A percentile compares a stretch with the other conserved stretches of the same genome.
phyloP scores from a whole-genome alignment of 192 early-diverging fungal species.

The Gigaspora rosea region DNA sequence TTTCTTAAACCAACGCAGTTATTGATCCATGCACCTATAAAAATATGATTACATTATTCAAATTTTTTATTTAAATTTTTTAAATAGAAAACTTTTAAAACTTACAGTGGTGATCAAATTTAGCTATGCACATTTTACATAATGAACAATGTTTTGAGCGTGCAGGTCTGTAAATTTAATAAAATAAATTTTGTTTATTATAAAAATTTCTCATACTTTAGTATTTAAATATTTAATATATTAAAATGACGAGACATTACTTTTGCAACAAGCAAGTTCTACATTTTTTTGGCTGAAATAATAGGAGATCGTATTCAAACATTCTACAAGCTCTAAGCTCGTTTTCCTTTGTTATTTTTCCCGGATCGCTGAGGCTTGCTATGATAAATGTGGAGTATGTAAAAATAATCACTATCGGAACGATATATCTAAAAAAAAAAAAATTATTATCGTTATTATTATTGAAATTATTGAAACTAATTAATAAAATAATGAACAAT shows the following conservation, averaged over 20 bases:
- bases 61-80: not conserved
- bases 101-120: slow-evolving; percentile 56
- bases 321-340: slow-evolving; percentile 41
- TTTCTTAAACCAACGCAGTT: slow-evolving; percentile 57
- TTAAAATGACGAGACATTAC: slow-evolving; percentile 34
- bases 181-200: too few relatives aligned
- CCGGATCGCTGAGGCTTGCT: slow-evolving; percentile 49
- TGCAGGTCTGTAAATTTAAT: slow-evolving; percentile 45
- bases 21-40: slow-evolving; percentile 52
- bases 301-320: slow-evolving; percentile 49
- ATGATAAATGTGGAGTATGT: slow-evolving; percentile 51
- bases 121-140: slow-evolving; percentile 53
- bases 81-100: not conserved
- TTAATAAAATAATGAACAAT: not conserved
- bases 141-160: slow-evolving; percentile 60
- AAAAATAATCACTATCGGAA: slow-evolving; percentile 45
- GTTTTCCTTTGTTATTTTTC: slow-evolving; percentile 48
- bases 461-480: not conserved
- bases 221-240: not conserved
- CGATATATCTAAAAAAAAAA: slow-evolving; percentile 37
- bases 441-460: not conserved
- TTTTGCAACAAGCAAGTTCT: slow-evolving; percentile 54
- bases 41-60: not conserved
- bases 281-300: slow-evolving; percentile 54
- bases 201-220: not conserved